phyloP scores from a whole-genome alignment of 1,284 basidiomycete species.

The Marasmius tenuissimus region DNA sequence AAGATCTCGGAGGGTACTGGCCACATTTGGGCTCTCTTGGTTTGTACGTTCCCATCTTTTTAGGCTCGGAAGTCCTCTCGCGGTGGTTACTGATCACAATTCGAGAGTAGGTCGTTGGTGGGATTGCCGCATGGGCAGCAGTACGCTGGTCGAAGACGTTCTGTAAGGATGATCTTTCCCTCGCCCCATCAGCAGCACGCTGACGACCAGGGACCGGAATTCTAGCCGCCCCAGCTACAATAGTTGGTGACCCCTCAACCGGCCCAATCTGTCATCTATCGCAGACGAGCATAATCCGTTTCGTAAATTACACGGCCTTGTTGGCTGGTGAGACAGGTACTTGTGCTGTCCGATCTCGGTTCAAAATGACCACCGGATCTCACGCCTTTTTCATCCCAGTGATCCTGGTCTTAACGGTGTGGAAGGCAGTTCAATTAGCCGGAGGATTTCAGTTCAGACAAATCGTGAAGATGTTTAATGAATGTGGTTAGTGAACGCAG shows the following conservation, averaged over 20 bases:
- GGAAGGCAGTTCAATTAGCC: neutral
- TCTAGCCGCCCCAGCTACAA: too few species aligned
- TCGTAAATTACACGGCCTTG: neutral
- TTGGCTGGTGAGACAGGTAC: conserved; percentile 2
- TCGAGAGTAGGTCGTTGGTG: neutral
- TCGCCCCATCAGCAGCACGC: neutral
- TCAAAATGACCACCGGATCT: neutral
- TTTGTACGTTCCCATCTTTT: neutral
- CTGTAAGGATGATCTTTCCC: neutral
- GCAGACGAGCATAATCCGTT: neutral
- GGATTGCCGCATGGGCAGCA: neutral
- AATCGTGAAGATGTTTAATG: neutral
- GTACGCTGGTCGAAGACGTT: neutral
- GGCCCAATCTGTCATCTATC: neutral
- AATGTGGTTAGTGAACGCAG: neutral
- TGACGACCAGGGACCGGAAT: neutral
- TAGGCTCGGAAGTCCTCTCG: neutral
- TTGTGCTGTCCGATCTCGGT: neutral
- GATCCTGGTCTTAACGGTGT: conserved; percentile 3
- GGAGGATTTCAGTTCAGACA: neutral
- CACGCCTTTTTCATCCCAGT: neutral
- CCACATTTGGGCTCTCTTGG: neutral
- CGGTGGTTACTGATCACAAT: neutral
- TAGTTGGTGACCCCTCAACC: too few species aligned
- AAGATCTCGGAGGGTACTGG: conserved; percentile 4